Evolutionary conservation across 208 protist species (phyloP), one percentile per base, ranked within the genome.

Genomic region (Crithidia sp.): DNA sequence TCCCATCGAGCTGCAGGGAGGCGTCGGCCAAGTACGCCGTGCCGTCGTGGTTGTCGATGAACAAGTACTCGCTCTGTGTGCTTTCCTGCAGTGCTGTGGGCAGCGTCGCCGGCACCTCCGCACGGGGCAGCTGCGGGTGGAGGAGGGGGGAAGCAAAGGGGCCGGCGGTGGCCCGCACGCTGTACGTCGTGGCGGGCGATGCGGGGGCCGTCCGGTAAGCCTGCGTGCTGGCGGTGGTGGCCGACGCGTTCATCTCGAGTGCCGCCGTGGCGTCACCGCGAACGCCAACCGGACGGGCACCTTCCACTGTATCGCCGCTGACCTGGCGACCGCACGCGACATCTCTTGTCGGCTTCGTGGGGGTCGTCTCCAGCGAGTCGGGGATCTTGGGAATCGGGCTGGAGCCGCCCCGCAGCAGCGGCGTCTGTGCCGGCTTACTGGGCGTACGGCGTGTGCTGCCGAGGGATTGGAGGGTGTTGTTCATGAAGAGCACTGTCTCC

Each of bases 31-130:
- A 66, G 77, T 82, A 86, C n/a, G 72, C 84, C 41, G 84, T 89
- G 66, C 84, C 84, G 66, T 89, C 84, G 71, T 73, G 72, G 56
- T 89, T 87, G 73, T 89, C 79, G 37, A 89, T 77, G 71, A 89
- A 89, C 41, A 89, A 28, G 67, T 71, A 84, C 36, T 85, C 77
- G n/a, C 44, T 81, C 40, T 67, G 28, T 19, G 39, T 49, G 43
- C 12, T 45, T 40, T 58, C 4, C 28, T 40, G 5, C 36, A 5
- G 9, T 17, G 41, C 50, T 0, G 44, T n/a, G 2, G 63, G 36
- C 8, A 40, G 5, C 1, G n/a, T 4, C 50, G 28, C 10, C 0
- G 49, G 37, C 36, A 47, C 7, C 40, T 64, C 67, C 3, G 49
- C 16, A 13, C 59, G 36, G 0, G 53, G 43, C 52, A 53, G 53